A percentile compares a stretch with the other conserved stretches of the same genome.
Evolutionary conservation across 1,284 basidiomycete species (phyloP).

Genomic region (Ustilago hordei): DNA sequence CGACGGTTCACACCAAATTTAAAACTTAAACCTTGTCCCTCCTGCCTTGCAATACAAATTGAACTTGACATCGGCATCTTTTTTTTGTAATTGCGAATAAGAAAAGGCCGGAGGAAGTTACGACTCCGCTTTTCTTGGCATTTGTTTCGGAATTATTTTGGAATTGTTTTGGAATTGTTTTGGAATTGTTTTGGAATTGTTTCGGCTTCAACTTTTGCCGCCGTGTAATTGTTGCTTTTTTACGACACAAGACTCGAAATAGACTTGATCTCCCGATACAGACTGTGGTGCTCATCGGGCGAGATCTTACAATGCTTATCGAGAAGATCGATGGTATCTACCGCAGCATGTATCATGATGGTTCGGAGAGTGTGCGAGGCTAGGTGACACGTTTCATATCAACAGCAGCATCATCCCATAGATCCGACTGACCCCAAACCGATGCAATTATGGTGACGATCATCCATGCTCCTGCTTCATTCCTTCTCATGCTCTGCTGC

Average conservation of each 20-base stretch:
- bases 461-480: conserved; percentile 83
- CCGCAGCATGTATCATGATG: background rate
- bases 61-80: background rate
- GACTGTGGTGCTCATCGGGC: background rate
- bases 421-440: conserved; percentile 86
- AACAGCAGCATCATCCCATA: conserved; percentile 79
- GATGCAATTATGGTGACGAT: conserved; percentile 79
- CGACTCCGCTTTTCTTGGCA: conserved; percentile 21
- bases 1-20: conserved; percentile 3
- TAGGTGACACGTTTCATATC: conserved; percentile 38
- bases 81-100: background rate
- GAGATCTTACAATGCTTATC: background rate
- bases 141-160: background rate
- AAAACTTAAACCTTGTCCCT: background rate
- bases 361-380: background rate
- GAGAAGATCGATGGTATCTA: background rate
- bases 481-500: conserved; percentile 65
- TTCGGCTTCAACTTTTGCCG: background rate
- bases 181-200: background rate
- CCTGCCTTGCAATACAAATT: background rate
- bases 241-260: background rate
- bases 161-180: background rate
- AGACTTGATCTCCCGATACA: background rate
- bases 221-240: background rate
- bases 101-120: background rate